Conservation (phyloP, 164 flowering plant species). For the Magnolia officinalis region DNA sequence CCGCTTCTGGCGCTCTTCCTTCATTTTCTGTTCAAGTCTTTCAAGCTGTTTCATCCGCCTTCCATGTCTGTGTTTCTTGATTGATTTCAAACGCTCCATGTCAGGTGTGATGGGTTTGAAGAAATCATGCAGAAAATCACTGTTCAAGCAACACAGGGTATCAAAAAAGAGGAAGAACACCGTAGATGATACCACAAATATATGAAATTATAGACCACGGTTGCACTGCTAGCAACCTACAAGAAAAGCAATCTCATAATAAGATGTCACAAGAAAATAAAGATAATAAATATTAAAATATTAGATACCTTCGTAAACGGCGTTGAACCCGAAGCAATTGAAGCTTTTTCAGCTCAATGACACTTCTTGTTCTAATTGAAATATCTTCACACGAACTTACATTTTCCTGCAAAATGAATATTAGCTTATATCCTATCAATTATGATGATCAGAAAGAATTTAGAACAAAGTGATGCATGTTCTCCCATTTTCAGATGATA, state of each 20-base stretch:
- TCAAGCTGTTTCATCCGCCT: constrained; percentile 87
- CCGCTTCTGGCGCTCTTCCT: constrained; percentile 97
- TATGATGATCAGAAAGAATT: background rate
- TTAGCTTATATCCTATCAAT: background rate
- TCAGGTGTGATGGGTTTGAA: constrained; percentile 73
- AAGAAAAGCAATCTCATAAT: background rate
- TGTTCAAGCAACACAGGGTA: constrained; percentile 30
- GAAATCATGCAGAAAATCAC: constrained; percentile 81
- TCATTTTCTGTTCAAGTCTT: constrained; percentile 91
- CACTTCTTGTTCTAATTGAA: constrained; percentile 91
- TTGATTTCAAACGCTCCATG: constrained; percentile 74
- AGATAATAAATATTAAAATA: background rate
- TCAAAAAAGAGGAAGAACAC: background rate
- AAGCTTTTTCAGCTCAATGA: constrained; percentile 93
- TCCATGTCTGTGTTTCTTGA: constrained; percentile 87
- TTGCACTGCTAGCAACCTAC: background rate
- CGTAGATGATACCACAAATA: background rate
- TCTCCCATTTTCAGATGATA: background rate
- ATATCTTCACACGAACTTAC: constrained; percentile 90
- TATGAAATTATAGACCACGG: background rate
- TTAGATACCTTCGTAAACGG: constrained; percentile 63
- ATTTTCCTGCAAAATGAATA: constrained; percentile 51
- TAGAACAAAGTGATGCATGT: background rate
- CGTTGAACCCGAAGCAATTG: constrained; percentile 87
- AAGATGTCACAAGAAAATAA: background rate